Percentiles rank a stretch among this genome's conserved stretches.
Evolutionary conservation across 2,329 filamentous ascomycete species (phyloP).

Genomic region (Penicillium nordicum): DNA sequence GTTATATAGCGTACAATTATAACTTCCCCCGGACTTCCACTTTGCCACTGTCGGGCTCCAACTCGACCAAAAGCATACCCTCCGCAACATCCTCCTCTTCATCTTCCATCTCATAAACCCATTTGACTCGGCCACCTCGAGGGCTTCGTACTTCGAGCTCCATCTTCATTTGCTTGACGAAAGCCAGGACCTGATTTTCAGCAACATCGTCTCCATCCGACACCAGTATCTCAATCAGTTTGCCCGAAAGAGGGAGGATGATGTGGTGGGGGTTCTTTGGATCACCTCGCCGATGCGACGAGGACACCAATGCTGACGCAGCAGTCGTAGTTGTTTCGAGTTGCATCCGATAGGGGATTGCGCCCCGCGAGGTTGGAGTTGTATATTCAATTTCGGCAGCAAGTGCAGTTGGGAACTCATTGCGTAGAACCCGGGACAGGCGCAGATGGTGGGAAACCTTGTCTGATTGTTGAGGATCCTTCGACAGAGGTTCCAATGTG

Average conservation of each 20-base stretch:
- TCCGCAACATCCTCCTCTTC: slow-evolving; percentile 52
- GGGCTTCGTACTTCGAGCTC: slow-evolving; percentile 59
- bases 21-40: slow-evolving; percentile 31
- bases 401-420: slow-evolving; percentile 58
- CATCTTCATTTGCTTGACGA: slow-evolving; percentile 68
- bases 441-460: slow-evolving; percentile 50
- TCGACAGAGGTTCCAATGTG: slow-evolving; percentile 40
- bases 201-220: too few relatives aligned
- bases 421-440: slow-evolving; percentile 53
- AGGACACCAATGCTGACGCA: slow-evolving; percentile 37
- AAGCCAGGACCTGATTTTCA: slow-evolving; percentile 47
- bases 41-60: slow-evolving; percentile 35
- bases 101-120: slow-evolving; percentile 54
- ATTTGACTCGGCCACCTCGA: slow-evolving; percentile 48
- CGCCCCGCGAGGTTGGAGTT: slow-evolving; percentile 30
- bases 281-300: slow-evolving; percentile 50
- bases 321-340: slow-evolving; percentile 47
- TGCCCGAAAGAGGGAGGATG: slow-evolving; percentile 56
- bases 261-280: slow-evolving; percentile 51
- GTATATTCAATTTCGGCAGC: slow-evolving; percentile 53
- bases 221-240: slow-evolving; percentile 52
- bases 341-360: slow-evolving; percentile 46
- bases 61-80: slow-evolving; percentile 51
- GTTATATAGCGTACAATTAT: slow-evolving; percentile 4
- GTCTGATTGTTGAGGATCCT: slow-evolving; percentile 8